Evolutionary conservation across 2,329 filamentous ascomycete genomes (phyloP).

Genomic region (Ophiosphaerella herpotricha): DNA sequence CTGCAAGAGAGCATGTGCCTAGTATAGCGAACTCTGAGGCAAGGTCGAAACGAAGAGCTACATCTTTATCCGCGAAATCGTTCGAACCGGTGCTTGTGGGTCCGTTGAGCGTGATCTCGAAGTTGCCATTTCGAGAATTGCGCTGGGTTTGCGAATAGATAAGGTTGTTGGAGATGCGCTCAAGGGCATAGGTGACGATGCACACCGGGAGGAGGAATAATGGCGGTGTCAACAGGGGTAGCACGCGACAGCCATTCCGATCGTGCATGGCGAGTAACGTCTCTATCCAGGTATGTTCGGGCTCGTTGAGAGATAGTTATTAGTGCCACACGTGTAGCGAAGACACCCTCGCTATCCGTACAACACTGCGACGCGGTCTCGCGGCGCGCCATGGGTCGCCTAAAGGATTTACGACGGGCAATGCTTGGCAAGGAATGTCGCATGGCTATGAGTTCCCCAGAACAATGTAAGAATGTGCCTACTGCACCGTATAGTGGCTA

Average conservation of each 20-base stretch:
- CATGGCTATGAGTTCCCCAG: too few species aligned
- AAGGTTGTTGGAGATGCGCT: slow-evolving; percentile 27
- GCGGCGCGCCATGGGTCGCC: too few species aligned
- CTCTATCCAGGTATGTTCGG: not conserved
- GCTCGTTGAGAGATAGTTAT: not conserved
- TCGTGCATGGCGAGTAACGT: slow-evolving; percentile 22
- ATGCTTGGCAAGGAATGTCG: too few species aligned
- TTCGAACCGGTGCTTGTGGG: slow-evolving; percentile 9
- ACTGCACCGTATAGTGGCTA: too few species aligned
- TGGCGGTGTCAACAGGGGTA: slow-evolving; percentile 26
- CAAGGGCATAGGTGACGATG: slow-evolving; percentile 28
- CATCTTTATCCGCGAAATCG: slow-evolving; percentile 7
- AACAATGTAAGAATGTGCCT: too few species aligned
- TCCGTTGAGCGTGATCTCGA: slow-evolving; percentile 14
- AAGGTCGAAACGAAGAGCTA: slow-evolving; percentile 17
- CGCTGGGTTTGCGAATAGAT: slow-evolving; percentile 16
- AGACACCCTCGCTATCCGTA: too few species aligned
- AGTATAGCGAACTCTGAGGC: slow-evolving; percentile 24
- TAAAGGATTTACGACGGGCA: too few species aligned
- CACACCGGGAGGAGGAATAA: slow-evolving; percentile 29
- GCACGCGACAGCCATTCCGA: slow-evolving; percentile 23
- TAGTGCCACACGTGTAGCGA: too few species aligned
- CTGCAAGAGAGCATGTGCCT: slow-evolving; percentile 18
- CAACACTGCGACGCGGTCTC: too few species aligned
- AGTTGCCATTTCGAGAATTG: slow-evolving; percentile 15